Percentiles rank a stretch among this genome's conserved stretches.
These are phyloP conservation scores for Paradendryphiella salina DNA, from an alignment of 2,329 filamentous ascomycete species.

Conservation along the genomic window DNA sequence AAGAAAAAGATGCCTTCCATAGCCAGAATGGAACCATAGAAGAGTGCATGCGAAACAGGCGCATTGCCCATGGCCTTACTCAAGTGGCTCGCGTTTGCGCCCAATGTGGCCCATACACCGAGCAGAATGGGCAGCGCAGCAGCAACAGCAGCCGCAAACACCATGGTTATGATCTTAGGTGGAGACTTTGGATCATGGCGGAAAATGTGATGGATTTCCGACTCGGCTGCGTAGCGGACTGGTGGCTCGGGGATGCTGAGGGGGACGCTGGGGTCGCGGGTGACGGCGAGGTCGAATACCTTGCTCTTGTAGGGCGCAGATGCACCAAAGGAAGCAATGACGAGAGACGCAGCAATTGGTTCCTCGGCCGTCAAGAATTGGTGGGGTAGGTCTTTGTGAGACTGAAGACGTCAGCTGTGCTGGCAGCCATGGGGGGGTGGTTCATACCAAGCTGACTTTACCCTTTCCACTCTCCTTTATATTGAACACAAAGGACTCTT, in stretches of 20 bases:
- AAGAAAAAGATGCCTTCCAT: slow-evolving; percentile 93
- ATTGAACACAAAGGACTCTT: slow-evolving; percentile 81
- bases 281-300: slow-evolving; percentile 73
- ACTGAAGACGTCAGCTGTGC: slow-evolving; percentile 57
- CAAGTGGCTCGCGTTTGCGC: slow-evolving; percentile 80
- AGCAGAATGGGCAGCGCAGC: slow-evolving; percentile 75
- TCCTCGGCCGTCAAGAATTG: slow-evolving; percentile 72
- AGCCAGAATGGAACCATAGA: slow-evolving; percentile 82
- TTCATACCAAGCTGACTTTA: slow-evolving; percentile 76
- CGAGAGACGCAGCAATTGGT: slow-evolving; percentile 76
- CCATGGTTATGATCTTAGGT: slow-evolving; percentile 74
- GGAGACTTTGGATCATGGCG: slow-evolving; percentile 76
- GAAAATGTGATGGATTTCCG: slow-evolving; percentile 92
- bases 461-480: slow-evolving; percentile 89
- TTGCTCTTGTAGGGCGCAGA: slow-evolving; percentile 67
- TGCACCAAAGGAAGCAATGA: slow-evolving; percentile 84
- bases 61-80: slow-evolving; percentile 73
- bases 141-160: slow-evolving; percentile 74
- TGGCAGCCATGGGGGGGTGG: slow-evolving; percentile 6
- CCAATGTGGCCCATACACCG: slow-evolving; percentile 73
- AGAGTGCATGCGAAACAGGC: slow-evolving; percentile 78
- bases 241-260: slow-evolving; percentile 66
- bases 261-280: slow-evolving; percentile 64
- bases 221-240: slow-evolving; percentile 79
- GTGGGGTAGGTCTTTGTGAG: slow-evolving; percentile 83